Conservation (phyloP, 495 filamentous ascomycete genomes). For the Penicillium alfredii region DNA sequence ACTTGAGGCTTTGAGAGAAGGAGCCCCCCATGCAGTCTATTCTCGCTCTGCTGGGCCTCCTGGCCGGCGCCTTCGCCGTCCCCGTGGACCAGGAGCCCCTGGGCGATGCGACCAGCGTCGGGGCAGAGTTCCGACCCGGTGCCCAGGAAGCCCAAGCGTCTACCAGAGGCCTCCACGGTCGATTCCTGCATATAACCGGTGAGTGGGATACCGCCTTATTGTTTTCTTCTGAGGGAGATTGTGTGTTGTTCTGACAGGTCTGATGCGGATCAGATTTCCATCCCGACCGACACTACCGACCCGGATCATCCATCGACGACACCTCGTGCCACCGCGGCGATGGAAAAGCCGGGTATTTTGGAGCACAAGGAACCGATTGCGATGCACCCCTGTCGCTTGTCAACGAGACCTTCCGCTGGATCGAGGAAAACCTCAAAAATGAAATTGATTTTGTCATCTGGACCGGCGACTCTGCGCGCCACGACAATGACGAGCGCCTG, state of each 20-base stretch:
- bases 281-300: slow-evolving; percentile 78
- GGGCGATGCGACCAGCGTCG: slow-evolving; percentile 5
- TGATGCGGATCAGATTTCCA: slow-evolving; percentile 63
- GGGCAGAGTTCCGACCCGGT: not conserved
- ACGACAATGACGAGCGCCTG: slow-evolving; percentile 83
- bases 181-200: slow-evolving; percentile 96
- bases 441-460: slow-evolving; percentile 91
- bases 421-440: slow-evolving; percentile 75
- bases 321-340: slow-evolving; percentile 70
- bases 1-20: too few species aligned
- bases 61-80: slow-evolving; percentile 9
- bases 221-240: too few species aligned
- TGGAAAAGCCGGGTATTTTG: slow-evolving; percentile 73
- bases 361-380: slow-evolving; percentile 80
- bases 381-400: slow-evolving; percentile 75
- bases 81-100: slow-evolving; percentile 19
- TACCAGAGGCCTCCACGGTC: slow-evolving; percentile 43
- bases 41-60: slow-evolving; percentile 15
- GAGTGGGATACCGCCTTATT: slow-evolving; percentile 20
- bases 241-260: not conserved
- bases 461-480: slow-evolving; percentile 94
- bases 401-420: slow-evolving; percentile 89
- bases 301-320: slow-evolving; percentile 61
- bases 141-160: slow-evolving; percentile 1
- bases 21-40: slow-evolving; percentile 18